These are phyloP conservation scores for Macrolepiota albuminosa DNA, from an alignment of 768 basidiomycete genomes.

Conservation along the genomic window DNA sequence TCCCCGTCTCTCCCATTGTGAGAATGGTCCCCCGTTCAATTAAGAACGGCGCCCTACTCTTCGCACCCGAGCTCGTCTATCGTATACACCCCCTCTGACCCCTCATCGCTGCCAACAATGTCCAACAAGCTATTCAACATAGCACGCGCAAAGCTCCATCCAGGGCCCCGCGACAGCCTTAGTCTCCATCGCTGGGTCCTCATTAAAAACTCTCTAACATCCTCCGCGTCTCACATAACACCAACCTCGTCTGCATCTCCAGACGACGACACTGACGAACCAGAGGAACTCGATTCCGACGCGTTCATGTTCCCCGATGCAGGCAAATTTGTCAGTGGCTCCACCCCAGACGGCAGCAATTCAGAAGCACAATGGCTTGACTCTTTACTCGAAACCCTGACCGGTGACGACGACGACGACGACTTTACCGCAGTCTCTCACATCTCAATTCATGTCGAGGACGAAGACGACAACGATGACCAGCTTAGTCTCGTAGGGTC, in stretches of 20 bases:
- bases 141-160: constrained; percentile 71
- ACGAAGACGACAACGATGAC: constrained; percentile 58
- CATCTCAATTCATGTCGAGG: constrained; percentile 42
- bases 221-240: constrained; percentile 30
- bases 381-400: constrained; percentile 69
- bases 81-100: constrained; percentile 64
- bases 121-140: constrained; percentile 52
- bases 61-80: constrained; percentile 84
- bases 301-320: constrained; percentile 82
- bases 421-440: constrained; percentile 38
- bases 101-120: constrained; percentile 11
- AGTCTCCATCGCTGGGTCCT: constrained; percentile 86
- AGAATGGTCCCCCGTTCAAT: constrained; percentile 80
- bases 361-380: constrained; percentile 83
- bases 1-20: constrained; percentile 30
- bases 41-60: constrained; percentile 83
- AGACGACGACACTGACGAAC: constrained; percentile 36
- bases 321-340: constrained; percentile 43
- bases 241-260: constrained; percentile 26
- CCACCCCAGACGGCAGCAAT: constrained; percentile 31
- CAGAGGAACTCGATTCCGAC: constrained; percentile 53
- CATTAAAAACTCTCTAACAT: constrained; percentile 77
- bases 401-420: constrained; percentile 63
- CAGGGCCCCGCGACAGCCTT: constrained; percentile 58
- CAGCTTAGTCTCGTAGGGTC: constrained; percentile 58